phyloP scores from a whole-genome alignment of 345 rosid species.

The Schrenkiella parvula region DNA sequence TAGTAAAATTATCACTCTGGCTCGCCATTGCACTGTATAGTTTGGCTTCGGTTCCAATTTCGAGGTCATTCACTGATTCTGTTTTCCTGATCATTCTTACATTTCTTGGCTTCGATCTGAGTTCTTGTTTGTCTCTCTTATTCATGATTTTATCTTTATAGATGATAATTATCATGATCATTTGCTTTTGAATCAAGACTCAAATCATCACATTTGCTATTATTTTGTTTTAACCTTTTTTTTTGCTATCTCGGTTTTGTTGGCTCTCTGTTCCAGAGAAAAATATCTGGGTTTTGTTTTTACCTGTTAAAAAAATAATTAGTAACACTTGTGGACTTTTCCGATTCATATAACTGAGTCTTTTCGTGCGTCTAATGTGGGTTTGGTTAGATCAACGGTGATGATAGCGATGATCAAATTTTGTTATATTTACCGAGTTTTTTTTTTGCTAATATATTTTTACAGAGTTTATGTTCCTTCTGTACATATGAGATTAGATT shows the following conservation, averaged over 20 bases:
- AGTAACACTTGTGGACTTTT: neutral
- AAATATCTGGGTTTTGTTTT: neutral
- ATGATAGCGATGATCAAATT: neutral
- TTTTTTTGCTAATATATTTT: too few relatives aligned
- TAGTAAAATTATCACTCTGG: neutral
- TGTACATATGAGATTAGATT: neutral
- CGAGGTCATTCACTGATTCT: conserved; percentile 28
- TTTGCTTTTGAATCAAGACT: neutral
- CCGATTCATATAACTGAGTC: neutral
- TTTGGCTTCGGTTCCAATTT: conserved; percentile 29
- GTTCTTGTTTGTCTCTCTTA: neutral
- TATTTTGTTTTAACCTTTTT: too few relatives aligned
- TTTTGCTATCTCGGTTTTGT: neutral
- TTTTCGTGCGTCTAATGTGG: neutral
- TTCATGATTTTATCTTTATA: neutral
- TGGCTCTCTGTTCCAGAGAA: neutral
- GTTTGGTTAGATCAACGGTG: neutral
- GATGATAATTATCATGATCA: conserved; percentile 4
- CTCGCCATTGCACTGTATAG: conserved; percentile 28
- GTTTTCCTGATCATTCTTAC: conserved; percentile 1
- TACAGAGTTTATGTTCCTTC: neutral
- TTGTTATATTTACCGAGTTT: too few relatives aligned
- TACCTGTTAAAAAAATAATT: neutral
- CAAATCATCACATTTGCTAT: neutral
- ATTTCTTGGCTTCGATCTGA: neutral